Evolutionary conservation across 306 rosid species (phyloP).

Genomic region (Castanea sativa): DNA sequence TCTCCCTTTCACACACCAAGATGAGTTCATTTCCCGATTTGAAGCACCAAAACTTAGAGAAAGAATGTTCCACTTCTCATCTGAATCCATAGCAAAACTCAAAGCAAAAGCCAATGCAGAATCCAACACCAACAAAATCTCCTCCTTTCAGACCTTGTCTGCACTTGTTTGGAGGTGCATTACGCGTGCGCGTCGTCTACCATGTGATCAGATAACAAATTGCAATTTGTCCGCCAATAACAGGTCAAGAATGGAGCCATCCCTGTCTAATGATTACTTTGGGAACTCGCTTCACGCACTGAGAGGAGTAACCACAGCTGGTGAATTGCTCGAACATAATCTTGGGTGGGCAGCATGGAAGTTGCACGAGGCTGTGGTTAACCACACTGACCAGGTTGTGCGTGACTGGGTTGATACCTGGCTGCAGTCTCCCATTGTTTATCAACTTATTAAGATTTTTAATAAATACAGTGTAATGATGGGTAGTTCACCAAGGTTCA

Average conservation of each 20-base stretch:
- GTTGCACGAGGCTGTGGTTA: slow-evolving; percentile 39
- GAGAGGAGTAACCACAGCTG: slow-evolving; percentile 8
- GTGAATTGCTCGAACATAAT: slow-evolving; percentile 34
- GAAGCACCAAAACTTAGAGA: slow-evolving; percentile 45
- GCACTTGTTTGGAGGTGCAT: slow-evolving; percentile 54
- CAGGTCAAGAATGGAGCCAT: slow-evolving; percentile 50
- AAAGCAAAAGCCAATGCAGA: slow-evolving; percentile 56
- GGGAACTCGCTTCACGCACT: slow-evolving; percentile 26
- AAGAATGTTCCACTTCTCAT: slow-evolving; percentile 56
- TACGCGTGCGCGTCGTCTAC: slow-evolving; percentile 31
- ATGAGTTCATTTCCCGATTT: slow-evolving; percentile 40
- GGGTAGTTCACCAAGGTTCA: slow-evolving; percentile 58
- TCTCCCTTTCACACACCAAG: slow-evolving; percentile 44
- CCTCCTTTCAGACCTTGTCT: slow-evolving; percentile 56
- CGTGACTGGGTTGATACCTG: not conserved
- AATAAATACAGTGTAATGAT: slow-evolving; percentile 35
- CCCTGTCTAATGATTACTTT: slow-evolving; percentile 42
- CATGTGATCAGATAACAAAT: slow-evolving; percentile 7
- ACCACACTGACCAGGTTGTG: slow-evolving; percentile 14
- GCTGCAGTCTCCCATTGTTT: slow-evolving; percentile 26
- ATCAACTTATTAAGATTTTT: not conserved
- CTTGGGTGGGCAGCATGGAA: slow-evolving; percentile 67
- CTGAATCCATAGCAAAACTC: slow-evolving; percentile 47
- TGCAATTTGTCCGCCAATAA: slow-evolving; percentile 40
- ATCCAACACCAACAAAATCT: slow-evolving; percentile 27